These are phyloP conservation scores for Golubevia sp. DNA, from an alignment of 1,284 basidiomycete species.

Conservation along the genomic window DNA sequence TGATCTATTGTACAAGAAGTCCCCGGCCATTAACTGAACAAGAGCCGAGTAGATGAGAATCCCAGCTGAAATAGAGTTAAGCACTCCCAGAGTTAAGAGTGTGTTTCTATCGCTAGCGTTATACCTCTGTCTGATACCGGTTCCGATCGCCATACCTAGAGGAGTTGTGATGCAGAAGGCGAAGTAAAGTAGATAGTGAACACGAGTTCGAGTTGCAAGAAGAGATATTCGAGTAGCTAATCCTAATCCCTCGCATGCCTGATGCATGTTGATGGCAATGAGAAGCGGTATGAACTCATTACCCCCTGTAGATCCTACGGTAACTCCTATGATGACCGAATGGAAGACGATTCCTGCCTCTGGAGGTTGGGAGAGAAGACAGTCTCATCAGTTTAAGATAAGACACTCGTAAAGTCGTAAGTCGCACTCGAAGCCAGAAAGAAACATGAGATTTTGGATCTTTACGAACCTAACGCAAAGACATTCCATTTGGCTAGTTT, in stretches of 20 bases:
- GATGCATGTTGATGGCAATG: constrained; percentile 31
- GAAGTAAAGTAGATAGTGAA: constrained; percentile 6
- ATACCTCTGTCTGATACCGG: constrained; percentile 23
- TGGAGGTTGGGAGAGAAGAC: too few relatives aligned
- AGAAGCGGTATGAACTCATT: constrained; percentile 10
- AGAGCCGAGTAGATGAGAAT: constrained; percentile 32
- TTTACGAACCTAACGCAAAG: constrained; percentile 5
- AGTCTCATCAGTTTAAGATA: too few relatives aligned
- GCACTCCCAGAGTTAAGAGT: constrained; percentile 19
- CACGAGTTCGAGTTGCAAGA: constrained; percentile 4
- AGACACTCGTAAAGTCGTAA: too few relatives aligned
- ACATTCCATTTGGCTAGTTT: constrained; percentile 21
- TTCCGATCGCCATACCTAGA: constrained; percentile 29
- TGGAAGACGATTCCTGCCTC: constrained; percentile 41
- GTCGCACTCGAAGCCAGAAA: too few relatives aligned
- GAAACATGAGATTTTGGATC: too few relatives aligned
- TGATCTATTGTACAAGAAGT: constrained; percentile 21
- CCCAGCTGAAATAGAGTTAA: constrained; percentile 28
- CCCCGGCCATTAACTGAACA: constrained; percentile 21
- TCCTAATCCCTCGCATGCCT: constrained; percentile 29
- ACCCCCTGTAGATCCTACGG: constrained; percentile 22
- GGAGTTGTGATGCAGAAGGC: constrained; percentile 24
- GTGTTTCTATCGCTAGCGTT: constrained; percentile 14
- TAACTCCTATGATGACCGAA: constrained; percentile 36
- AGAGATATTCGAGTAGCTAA: constrained; percentile 23